Evolutionary conservation across 305 asterid species (phyloP), one percentile per base, ranked within the genome.

Genomic region (Fraxinus velutina): DNA sequence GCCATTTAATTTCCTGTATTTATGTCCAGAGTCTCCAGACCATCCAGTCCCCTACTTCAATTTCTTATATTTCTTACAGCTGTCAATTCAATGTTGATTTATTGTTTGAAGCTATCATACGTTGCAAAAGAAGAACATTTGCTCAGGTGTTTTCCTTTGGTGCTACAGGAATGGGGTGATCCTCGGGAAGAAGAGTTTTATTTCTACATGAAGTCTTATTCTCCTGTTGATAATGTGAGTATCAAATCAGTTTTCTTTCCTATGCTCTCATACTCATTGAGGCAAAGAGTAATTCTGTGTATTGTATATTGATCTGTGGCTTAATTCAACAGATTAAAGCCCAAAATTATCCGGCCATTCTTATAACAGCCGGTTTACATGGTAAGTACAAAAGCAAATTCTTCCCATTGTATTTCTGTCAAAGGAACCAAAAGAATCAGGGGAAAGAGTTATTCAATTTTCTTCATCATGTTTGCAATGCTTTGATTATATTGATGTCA

Each of bases 151-250:
- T 71, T 32, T 71, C 75, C 42, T 71, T 15, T 71, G 76, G 79
- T 81, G 82, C 79, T 84, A 82, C 93, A 95, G 99, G 99, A 95
- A 90, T 93, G 98, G 99, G 97, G 98, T 73, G 99, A 95, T 89
- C 99, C 99, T 84, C 96, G 98, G 37, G 87, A 92, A 85, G 93
- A 95, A 81, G 96, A 95, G 89, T 94, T 88, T 80, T 95, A 95
- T 87, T 92, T 79, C 88, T 92, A 92, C 85, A 92, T 95, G 93
- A 93, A 94, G 88, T 93, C 99, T 1, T 95, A 93, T 87, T 95
- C 98, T 73, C 99, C 99, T 33, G 94, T 95, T 75, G 98, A 95
- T 86, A 93, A 95, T 71, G 99, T 92, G 85, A 88, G 97, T 86
- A 50, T 72, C 78, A 47, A 52, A 47, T 75, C 78, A 21, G 24